Evolutionary conservation across 495 filamentous ascomycete genomes (phyloP), one percentile per base, ranked within the genome.

Genomic region (Halenospora varia): DNA sequence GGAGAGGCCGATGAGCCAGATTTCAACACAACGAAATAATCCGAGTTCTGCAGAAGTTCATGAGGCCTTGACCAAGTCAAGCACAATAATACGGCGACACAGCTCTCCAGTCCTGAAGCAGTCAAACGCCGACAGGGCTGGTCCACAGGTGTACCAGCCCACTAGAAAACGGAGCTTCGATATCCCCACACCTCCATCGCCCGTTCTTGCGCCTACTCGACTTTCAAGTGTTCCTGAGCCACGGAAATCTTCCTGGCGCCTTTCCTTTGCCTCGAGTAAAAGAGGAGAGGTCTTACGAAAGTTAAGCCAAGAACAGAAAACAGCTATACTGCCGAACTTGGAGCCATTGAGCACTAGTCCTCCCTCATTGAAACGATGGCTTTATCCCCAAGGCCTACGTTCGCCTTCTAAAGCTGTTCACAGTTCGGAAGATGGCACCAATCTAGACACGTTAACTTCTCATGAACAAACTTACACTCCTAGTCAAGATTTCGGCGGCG

Each of bases 221-320:
- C 26, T 63, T 19, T 52, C 63, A 48, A 68, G 62, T 51, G 59
- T 63, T 17, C 8, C 29, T 19, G 62, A 62, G 2, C 41, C 51
- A 41, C 22, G n/a, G 4, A 57, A 55, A 51, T 62, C 66, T 20
- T 63, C 66, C 19, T 68, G 66, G 66, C 51, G 66, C 40, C 41
- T 66, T 26, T 68, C 66, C 3, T 68, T 68, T 51, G 18, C 51
- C 25, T 53, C 62, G 10, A 48, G 53, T 2, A 56, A 59, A 35
- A 45, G 63, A 18, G 57, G 57, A 9, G 59, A 59, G 19, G 45
- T 52, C 22, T 54, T 65, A 20, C 59, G 65, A 2, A 63, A 54
- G 26, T 29, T 65, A 2, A 65, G 59, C 29, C 53, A 56, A 39
- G 60, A 41, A 49, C 25, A 54, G 26, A 11, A 18, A 0, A 22